Conservation (phyloP, 306 rosid genomes). For the Amphicarpaea edgeworthii region DNA sequence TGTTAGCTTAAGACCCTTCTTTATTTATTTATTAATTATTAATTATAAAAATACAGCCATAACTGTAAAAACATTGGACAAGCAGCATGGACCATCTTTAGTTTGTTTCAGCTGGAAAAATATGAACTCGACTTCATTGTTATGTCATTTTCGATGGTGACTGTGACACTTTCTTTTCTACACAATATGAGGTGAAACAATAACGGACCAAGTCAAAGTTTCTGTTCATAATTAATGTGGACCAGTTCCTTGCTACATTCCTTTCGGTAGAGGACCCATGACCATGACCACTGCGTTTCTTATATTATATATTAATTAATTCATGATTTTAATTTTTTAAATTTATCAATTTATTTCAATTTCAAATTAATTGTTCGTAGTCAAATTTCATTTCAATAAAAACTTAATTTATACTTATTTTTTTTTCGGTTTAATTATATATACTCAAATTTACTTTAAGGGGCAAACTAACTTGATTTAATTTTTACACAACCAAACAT, state of each 20-base stretch:
- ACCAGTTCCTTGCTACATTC: neutral
- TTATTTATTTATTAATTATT: no score
- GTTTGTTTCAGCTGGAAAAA: neutral
- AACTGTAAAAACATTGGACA: neutral
- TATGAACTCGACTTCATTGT: neutral
- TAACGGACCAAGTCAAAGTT: conserved; percentile 18
- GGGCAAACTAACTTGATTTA: neutral
- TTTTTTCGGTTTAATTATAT: neutral
- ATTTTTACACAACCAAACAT: neutral
- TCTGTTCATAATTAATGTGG: neutral
- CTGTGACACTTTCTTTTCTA: conserved; percentile 12
- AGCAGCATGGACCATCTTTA: conserved; percentile 10
- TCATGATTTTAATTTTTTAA: neutral
- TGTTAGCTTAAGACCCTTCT: no score
- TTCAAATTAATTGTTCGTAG: no score
- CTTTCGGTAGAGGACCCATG: neutral
- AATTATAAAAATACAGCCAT: no score
- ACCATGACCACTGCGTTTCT: neutral
- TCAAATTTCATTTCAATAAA: neutral
- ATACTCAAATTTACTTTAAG: neutral
- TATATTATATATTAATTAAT: neutral
- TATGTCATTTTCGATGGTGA: conserved; percentile 34
- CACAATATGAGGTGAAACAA: neutral
- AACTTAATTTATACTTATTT: neutral
- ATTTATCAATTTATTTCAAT: no score